phyloP scores from a whole-genome alignment of 1,139 yeast species.

The Petasospora rhodanensis region DNA sequence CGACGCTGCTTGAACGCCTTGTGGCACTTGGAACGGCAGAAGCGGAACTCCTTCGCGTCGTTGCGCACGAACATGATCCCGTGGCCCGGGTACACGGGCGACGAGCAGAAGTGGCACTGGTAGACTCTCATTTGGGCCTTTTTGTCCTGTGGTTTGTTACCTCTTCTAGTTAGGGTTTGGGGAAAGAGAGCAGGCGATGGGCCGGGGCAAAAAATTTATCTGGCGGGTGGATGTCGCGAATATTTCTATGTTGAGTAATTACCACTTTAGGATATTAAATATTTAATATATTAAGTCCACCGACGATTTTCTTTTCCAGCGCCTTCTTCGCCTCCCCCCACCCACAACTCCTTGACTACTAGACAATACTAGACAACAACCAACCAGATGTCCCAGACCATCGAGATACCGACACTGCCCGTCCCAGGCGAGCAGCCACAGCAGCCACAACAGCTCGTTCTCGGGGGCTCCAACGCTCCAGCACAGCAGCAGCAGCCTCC shows the following conservation, averaged over 20 bases:
- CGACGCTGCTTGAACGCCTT: conserved; percentile 97
- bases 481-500: conserved; percentile 24
- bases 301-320: no score
- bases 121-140: conserved; percentile 65
- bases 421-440: conserved; percentile 53
- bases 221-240: no score
- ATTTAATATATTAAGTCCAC: no score
- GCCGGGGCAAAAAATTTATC: no score
- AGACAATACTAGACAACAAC: not conserved
- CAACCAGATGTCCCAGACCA: conserved; percentile 27
- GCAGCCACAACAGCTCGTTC: conserved; percentile 17
- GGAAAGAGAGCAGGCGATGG: no score
- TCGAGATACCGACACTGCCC: conserved; percentile 56
- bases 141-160: not conserved
- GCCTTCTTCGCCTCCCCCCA: no score
- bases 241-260: not conserved
- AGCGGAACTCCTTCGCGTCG: conserved; percentile 95
- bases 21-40: conserved; percentile 98
- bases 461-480: conserved; percentile 16
- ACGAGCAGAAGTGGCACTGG: conserved; percentile 95
- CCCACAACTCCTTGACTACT: no score
- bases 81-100: conserved; percentile 96
- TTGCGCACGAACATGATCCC: conserved; percentile 98
- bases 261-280: not conserved
- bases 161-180: not conserved